These are phyloP conservation scores for Seiridium unicorne DNA, from an alignment of 2,329 filamentous ascomycete genomes.

Conservation along the genomic window DNA sequence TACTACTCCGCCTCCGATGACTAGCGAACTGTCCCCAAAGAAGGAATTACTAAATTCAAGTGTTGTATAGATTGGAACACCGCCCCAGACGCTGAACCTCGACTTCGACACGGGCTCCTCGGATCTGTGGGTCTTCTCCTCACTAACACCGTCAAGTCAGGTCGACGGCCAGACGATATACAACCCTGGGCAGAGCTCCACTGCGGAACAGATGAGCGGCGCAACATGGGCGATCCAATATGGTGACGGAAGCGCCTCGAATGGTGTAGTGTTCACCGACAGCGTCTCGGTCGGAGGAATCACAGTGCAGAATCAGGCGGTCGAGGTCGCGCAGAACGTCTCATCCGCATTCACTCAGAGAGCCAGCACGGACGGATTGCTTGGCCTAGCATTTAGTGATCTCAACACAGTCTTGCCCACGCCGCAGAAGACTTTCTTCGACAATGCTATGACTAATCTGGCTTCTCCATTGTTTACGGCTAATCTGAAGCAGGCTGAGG, in stretches of 20 bases:
- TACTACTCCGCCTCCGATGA: no score
- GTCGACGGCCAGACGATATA: conserved; percentile 39
- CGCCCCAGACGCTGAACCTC: conserved; percentile 39
- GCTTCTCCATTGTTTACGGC: conserved; percentile 55
- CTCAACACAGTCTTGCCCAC: conserved; percentile 41
- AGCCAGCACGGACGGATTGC: conserved; percentile 36
- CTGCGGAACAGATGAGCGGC: conserved; percentile 33
- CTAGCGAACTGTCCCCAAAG: no score
- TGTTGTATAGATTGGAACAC: conserved; percentile 28
- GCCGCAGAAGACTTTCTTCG: conserved; percentile 42
- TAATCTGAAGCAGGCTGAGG: conserved; percentile 31
- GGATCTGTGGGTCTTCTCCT: conserved; percentile 47
- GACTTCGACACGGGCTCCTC: conserved; percentile 47
- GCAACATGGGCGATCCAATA: conserved; percentile 40
- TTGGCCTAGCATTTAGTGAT: conserved; percentile 41
- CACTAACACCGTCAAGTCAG: conserved; percentile 27
- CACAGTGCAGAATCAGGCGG: conserved; percentile 36
- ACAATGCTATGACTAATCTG: conserved; percentile 30
- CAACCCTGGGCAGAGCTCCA: conserved; percentile 35
- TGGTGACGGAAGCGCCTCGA: conserved; percentile 40
- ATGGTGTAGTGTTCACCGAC: conserved; percentile 42
- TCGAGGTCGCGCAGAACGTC: conserved; percentile 40
- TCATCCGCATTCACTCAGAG: conserved; percentile 36
- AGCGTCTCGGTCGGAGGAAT: conserved; percentile 40
- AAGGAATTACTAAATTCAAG: no score